A percentile compares a stretch with the other conserved stretches of the same genome.
phyloP scores from a whole-genome alignment of 2,329 filamentous ascomycete genomes.

The Xylaria hypoxylon region DNA sequence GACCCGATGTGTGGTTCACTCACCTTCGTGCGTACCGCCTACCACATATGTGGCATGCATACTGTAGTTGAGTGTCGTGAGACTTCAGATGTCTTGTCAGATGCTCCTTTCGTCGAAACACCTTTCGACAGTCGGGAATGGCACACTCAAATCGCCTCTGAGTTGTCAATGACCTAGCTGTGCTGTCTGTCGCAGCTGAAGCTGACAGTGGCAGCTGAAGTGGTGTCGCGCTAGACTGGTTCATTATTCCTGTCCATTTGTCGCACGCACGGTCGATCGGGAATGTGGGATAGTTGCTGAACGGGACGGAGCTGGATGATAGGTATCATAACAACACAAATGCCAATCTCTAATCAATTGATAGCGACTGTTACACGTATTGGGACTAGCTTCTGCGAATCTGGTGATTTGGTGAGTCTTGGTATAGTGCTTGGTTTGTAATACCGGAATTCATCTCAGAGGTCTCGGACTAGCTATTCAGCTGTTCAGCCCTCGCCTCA shows the following conservation, averaged over 20 bases:
- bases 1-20: not conserved
- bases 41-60: slow-evolving; percentile 45
- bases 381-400: too few relatives aligned
- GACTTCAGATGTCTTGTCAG: slow-evolving; percentile 45
- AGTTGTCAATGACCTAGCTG: slow-evolving; percentile 34
- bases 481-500: too few relatives aligned
- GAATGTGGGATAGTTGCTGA: slow-evolving; percentile 31
- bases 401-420: too few relatives aligned
- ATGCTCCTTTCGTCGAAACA: slow-evolving; percentile 46
- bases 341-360: not conserved
- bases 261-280: slow-evolving; percentile 1
- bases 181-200: not conserved
- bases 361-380: too few relatives aligned
- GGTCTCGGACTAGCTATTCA: too few relatives aligned
- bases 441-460: too few relatives aligned
- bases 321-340: slow-evolving; percentile 1
- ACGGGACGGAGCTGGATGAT: not conserved
- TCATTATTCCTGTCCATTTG: slow-evolving; percentile 19
- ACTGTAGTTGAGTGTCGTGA: slow-evolving; percentile 43
- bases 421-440: too few relatives aligned
- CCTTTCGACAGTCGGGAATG: slow-evolving; percentile 42
- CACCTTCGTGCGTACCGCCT: slow-evolving; percentile 46
- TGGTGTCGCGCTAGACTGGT: slow-evolving; percentile 2
- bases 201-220: not conserved
- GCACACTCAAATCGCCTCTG: slow-evolving; percentile 40